Evolutionary conservation across 495 filamentous ascomycete genomes (phyloP), one percentile per base, ranked within the genome.

Genomic region (Neurospora hispaniola): DNA sequence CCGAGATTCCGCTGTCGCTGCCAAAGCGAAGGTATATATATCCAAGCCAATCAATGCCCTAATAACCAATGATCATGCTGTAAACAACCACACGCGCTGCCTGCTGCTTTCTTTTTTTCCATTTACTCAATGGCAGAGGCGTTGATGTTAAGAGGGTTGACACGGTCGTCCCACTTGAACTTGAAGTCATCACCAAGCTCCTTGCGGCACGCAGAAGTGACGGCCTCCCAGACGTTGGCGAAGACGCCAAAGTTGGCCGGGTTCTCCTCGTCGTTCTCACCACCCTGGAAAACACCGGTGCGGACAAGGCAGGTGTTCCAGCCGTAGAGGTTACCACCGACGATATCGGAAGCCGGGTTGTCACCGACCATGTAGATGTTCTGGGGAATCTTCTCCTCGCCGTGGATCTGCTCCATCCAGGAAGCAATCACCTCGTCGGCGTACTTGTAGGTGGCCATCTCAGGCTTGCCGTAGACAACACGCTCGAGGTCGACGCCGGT

Each of bases 181-280:
- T 76, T 76, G 75, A 85, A 93, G 78, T 83, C 91, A 84, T 78
- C 89, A 14, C 87, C 89, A 3, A 88, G 86, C 73, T 98, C 89
- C 73, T 93, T 92, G 83, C 97, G 87, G 83, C 97, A 93, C 77
- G 97, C 95, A 86, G 97, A 91, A 80, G 97, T 95, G 77, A 98
- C 95, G 76, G 97, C 97, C 74, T 91, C 87, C 48, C 93, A 89
- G 78, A 98, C 95, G 74, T 90, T 88, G 71, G 83, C 79, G 85
- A 93, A 98, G 70, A 99, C 88, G 42, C 96, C 96, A 81, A 97
- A 90, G 81, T 93, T 93, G 73, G 96, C 95, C 16, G 96, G 96
- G 80, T 98, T 94, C 75, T 95, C 94, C 83, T 98, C 96, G 80
- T 99, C 97, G 66, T 89, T 88, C 72, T 92, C 90, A 23, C 96